A percentile compares a stretch with the other conserved stretches of the same genome.
Conservation (phyloP, 2,329 filamentous ascomycete species). For the Nigrospora sphaerica region DNA sequence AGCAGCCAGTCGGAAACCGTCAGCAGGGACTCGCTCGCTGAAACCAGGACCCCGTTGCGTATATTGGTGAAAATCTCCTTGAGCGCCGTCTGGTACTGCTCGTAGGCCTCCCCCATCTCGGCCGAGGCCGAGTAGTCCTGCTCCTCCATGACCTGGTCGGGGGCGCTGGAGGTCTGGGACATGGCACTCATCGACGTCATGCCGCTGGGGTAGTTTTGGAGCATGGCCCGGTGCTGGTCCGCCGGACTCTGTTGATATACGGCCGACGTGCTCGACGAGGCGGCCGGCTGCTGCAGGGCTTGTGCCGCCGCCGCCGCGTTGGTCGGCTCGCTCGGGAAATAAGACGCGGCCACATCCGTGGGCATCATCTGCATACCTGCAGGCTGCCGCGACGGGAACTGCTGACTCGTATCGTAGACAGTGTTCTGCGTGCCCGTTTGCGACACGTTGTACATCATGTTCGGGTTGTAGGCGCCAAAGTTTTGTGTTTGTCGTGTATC, state of each 20-base stretch:
- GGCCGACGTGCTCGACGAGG: slow-evolving; percentile 42
- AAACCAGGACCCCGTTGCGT: slow-evolving; percentile 41
- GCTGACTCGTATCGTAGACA: slow-evolving; percentile 70
- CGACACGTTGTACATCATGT: slow-evolving; percentile 74
- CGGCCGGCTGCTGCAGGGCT: slow-evolving; percentile 41
- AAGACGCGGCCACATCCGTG: slow-evolving; percentile 60
- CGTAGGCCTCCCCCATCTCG: slow-evolving; percentile 62
- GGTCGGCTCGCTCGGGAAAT: slow-evolving; percentile 63
- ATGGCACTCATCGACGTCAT: slow-evolving; percentile 42
- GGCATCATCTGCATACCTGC: slow-evolving; percentile 71
- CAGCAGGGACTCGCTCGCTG: slow-evolving; percentile 44
- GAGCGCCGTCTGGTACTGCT: slow-evolving; percentile 54
- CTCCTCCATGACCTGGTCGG: slow-evolving; percentile 47
- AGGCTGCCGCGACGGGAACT: slow-evolving; percentile 69
- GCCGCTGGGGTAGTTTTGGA: slow-evolving; percentile 40
- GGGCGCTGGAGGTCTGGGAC: slow-evolving; percentile 28
- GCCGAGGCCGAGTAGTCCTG: slow-evolving; percentile 49
- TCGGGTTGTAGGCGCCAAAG: slow-evolving; percentile 54
- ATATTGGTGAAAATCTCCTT: slow-evolving; percentile 66
- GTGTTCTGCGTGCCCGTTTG: slow-evolving; percentile 53
- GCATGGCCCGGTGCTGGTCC: slow-evolving; percentile 44
- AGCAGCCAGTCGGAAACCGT: slow-evolving; percentile 49
- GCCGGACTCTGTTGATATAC: slow-evolving; percentile 60
- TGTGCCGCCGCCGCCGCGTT: slow-evolving; percentile 53
- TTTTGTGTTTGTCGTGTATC: slow-evolving; percentile 49